A percentile compares a stretch with the other conserved stretches of the same genome.
Conservation (phyloP, 1,139 yeast species). For the Debaryomycetaceae sp. region DNA sequence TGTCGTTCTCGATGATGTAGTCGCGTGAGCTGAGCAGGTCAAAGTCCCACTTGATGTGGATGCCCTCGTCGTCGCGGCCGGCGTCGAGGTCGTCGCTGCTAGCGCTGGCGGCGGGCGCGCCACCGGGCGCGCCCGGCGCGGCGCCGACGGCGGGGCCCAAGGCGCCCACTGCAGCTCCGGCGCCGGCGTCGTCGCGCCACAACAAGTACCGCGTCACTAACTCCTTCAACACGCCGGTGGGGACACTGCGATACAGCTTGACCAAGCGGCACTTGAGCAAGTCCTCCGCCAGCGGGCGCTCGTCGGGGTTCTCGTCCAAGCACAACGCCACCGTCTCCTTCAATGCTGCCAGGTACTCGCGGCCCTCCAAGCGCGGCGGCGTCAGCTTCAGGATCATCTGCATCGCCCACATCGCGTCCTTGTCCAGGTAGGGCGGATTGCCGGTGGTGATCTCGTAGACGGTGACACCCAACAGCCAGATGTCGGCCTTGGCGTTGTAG, state of each 20-base stretch:
- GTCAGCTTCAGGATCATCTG: constrained; percentile 87
- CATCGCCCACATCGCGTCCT: constrained; percentile 93
- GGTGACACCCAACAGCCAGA: constrained; percentile 93
- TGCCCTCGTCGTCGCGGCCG: constrained; percentile 25
- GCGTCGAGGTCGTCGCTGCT: constrained; percentile 40
- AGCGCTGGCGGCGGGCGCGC: constrained; percentile 15
- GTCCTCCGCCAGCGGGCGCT: constrained; percentile 85
- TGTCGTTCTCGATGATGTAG: constrained; percentile 65
- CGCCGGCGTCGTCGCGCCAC: constrained; percentile 56
- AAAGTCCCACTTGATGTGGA: constrained; percentile 86
- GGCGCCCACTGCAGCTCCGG: neutral
- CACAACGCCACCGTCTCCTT: constrained; percentile 91
- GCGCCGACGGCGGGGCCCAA: neutral
- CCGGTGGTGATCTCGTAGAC: constrained; percentile 94
- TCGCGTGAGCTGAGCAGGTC: constrained; percentile 72
- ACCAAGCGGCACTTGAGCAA: constrained; percentile 71
- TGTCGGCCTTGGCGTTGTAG: constrained; percentile 82
- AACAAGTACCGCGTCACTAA: constrained; percentile 72
- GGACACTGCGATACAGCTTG: constrained; percentile 52
- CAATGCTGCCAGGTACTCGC: constrained; percentile 67
- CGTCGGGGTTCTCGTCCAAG: constrained; percentile 88
- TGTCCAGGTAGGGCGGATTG: constrained; percentile 94
- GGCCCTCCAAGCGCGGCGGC: constrained; percentile 92
- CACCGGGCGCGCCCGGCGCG: constrained; percentile 7
- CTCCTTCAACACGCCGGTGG: constrained; percentile 65